Conservation (phyloP, 2,329 filamentous ascomycete species). For the Arthrobotrys sinensis region DNA sequence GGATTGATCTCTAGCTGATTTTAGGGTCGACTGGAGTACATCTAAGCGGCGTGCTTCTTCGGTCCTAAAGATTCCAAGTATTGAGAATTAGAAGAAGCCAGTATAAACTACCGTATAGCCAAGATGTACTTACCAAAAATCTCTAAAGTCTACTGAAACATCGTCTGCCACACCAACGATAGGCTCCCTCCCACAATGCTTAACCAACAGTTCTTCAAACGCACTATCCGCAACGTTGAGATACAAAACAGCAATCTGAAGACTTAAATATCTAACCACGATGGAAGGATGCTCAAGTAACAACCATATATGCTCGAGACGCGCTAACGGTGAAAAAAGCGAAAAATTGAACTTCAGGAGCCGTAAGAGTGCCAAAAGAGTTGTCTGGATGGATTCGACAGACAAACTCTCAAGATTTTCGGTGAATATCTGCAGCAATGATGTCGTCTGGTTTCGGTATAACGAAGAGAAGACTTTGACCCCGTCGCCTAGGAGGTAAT, state of each 20-base stretch:
- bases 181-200: slow-evolving; percentile 48
- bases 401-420: slow-evolving; percentile 66
- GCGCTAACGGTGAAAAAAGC: slow-evolving; percentile 77
- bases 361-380: slow-evolving; percentile 81
- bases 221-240: slow-evolving; percentile 57
- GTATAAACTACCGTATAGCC: background rate
- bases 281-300: slow-evolving; percentile 74
- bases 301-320: slow-evolving; percentile 77
- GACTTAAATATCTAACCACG: slow-evolving; percentile 33
- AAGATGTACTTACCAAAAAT: slow-evolving; percentile 41
- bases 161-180: slow-evolving; percentile 36
- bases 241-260: slow-evolving; percentile 50
- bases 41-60: slow-evolving; percentile 52
- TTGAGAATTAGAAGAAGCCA: background rate
- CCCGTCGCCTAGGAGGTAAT: slow-evolving; percentile 65
- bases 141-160: slow-evolving; percentile 31
- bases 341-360: slow-evolving; percentile 82
- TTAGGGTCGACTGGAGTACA: slow-evolving; percentile 22
- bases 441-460: slow-evolving; percentile 53
- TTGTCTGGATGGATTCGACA: slow-evolving; percentile 67
- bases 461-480: slow-evolving; percentile 28
- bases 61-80: slow-evolving; percentile 23
- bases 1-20: slow-evolving; percentile 4
- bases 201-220: slow-evolving; percentile 37
- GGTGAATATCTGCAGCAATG: slow-evolving; percentile 66